Evolutionary conservation across 129 eudicot species (phyloP).

Genomic region (Logfia minima): DNA sequence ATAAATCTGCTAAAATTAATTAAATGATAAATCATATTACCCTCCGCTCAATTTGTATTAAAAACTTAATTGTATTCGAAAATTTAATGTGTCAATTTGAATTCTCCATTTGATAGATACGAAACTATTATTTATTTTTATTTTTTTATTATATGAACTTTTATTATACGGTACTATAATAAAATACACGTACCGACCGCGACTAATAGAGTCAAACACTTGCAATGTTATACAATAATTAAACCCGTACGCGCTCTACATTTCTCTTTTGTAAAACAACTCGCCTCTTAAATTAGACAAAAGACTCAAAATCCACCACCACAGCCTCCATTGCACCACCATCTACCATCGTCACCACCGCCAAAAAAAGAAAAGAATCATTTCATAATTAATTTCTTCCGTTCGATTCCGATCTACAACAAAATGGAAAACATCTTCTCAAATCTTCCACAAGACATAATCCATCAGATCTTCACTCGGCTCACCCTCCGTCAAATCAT

Average conservation of each 20-base stretch:
- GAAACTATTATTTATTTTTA: too few species aligned
- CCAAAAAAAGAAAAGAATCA: too few species aligned
- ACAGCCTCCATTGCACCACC: background rate
- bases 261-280: constrained; percentile 8
- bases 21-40: too few species aligned
- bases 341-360: background rate
- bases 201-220: too few species aligned
- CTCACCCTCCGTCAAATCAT: constrained; percentile 69
- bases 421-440: constrained; percentile 50
- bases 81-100: too few species aligned
- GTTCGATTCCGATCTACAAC: constrained; percentile 6
- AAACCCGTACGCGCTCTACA: constrained; percentile 23
- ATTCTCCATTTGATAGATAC: too few species aligned
- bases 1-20: too few species aligned
- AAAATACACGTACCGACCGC: too few species aligned
- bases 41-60: too few species aligned
- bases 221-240: background rate
- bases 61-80: too few species aligned
- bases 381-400: background rate
- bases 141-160: too few species aligned
- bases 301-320: background rate
- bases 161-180: too few species aligned
- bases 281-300: background rate
- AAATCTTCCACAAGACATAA: constrained; percentile 70
- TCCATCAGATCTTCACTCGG: constrained; percentile 73